Base-by-base conservation (phyloP, 805 yeast genomes). In the Cephaloascus albidus region DNA sequence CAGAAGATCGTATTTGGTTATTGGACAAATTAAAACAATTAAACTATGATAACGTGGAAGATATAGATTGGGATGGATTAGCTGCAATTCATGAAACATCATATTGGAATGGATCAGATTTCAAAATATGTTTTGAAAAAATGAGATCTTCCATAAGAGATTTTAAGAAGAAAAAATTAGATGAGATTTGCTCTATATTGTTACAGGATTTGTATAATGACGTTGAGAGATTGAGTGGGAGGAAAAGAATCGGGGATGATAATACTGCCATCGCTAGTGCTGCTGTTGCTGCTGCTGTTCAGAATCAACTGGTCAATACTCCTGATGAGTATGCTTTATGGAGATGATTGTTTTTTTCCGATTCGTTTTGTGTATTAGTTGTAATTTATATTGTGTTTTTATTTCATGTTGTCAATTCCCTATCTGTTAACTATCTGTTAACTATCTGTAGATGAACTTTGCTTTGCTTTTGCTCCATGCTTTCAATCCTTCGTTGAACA, bases 81-180 rank as follows among this genome's bases (percentile, higher is more conserved):
- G 76, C 82, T 0, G 48, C 66, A 3, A 42, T 65, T 28, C 72
- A 69, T 47, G 36, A 20, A 8, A 20, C 63, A 35, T 47, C 52
- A 15, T 50, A 50, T 16, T 81, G 86, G 85, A 63, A 70, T 2
- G 79, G 81, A 1, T 51, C 68, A 2, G 93, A 85, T 56, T 68
- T 83, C 44, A 68, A 70, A 43, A 64, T 69, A 14, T 78, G 78
- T 35, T 83, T 77, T 51, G 85, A 78, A 40, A 72, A 70, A 43
- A 67, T 81, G 74, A 71, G 73, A 48, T 47, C 68, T 5, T 60
- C 70, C 4, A 59, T 79, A 10, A 67, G 74, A 39, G 81, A 76
- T 40, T 58, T 54, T 48, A 67, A 65, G 41, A 61, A 61, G 38
- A 70, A 66, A 44, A 45, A 58, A 1, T 55, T 60, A 39, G 43